phyloP scores from a whole-genome alignment of 768 basidiomycete genomes.

The Gloeopeniophorella convolvens region DNA sequence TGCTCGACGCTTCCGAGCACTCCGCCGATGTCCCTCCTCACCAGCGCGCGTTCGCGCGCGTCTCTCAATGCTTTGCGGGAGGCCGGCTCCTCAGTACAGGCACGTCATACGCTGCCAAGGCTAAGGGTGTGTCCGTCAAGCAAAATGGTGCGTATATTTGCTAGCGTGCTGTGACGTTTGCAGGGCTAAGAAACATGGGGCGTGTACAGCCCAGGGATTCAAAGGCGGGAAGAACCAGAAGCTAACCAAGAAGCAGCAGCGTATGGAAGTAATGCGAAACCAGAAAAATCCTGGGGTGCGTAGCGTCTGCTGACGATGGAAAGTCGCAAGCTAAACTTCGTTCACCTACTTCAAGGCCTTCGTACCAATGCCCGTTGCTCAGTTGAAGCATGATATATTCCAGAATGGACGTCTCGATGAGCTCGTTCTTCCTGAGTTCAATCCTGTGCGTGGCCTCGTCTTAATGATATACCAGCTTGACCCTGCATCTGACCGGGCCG shows the following conservation, averaged over 20 bases:
- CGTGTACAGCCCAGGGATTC: conserved; percentile 11
- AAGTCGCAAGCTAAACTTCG: background rate
- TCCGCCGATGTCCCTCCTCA: conserved; percentile 9
- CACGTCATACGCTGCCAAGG: conserved; percentile 12
- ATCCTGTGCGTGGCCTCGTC: conserved; percentile 32
- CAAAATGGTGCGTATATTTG: conserved; percentile 7
- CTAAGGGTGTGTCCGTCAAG: conserved; percentile 6
- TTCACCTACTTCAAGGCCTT: conserved; percentile 32
- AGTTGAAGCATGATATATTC: conserved; percentile 38
- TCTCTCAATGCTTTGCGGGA: background rate
- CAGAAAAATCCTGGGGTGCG: conserved; percentile 15
- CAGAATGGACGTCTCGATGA: conserved; percentile 31
- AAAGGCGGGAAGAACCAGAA: conserved; percentile 12
- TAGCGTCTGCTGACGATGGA: background rate
- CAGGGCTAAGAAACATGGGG: background rate
- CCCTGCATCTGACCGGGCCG: background rate
- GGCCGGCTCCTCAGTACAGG: background rate
- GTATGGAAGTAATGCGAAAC: conserved; percentile 4
- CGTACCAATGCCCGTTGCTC: conserved; percentile 33
- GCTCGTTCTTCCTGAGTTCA: conserved; percentile 37
- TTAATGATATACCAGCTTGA: background rate
- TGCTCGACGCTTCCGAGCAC: background rate
- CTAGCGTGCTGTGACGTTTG: background rate
- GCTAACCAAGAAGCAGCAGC: conserved; percentile 3
- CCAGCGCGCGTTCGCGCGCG: background rate